Percentiles rank a stretch among this genome's conserved stretches.
Conservation (phyloP, 2,329 filamentous ascomycete genomes). For the Trematosphaeria pertusa region DNA sequence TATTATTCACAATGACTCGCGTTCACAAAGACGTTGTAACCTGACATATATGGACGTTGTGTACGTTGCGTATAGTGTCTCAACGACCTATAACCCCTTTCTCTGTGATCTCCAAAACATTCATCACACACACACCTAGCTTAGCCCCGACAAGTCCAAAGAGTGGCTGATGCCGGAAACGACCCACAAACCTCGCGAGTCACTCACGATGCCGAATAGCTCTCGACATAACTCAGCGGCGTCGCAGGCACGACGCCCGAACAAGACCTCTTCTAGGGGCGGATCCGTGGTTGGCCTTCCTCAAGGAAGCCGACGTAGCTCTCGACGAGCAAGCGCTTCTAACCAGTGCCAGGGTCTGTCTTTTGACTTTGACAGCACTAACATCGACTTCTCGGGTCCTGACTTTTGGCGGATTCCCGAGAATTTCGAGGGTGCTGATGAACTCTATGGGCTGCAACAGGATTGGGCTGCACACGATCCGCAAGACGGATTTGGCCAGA, state of each 20-base stretch:
- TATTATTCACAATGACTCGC: conserved; percentile 11
- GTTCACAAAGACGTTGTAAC: conserved; percentile 21
- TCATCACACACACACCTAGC: neutral
- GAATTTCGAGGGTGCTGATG: neutral
- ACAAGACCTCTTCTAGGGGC: conserved; percentile 4
- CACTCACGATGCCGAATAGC: conserved; percentile 7
- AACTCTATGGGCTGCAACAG: too few relatives aligned
- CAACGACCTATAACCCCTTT: neutral
- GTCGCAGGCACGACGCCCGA: conserved; percentile 17
- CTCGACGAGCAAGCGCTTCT: conserved; percentile 5
- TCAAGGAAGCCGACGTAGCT: neutral
- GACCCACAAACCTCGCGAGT: neutral
- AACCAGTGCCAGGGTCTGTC: neutral
- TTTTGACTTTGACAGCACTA: neutral
- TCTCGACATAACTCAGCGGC: conserved; percentile 7
- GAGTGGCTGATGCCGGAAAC: neutral
- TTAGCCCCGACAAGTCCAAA: neutral
- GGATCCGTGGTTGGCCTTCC: neutral
- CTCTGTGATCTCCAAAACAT: neutral
- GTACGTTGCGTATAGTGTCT: neutral
- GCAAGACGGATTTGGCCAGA: too few relatives aligned
- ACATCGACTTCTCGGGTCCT: neutral
- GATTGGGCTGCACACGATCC: too few relatives aligned
- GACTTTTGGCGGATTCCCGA: neutral
- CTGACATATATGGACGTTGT: conserved; percentile 13